A percentile compares a stretch with the other conserved stretches of the same genome.
Evolutionary conservation across 2,329 filamentous ascomycete genomes (phyloP).

Genomic region (Ophiognomonia clavigignenti-juglandacearum): DNA sequence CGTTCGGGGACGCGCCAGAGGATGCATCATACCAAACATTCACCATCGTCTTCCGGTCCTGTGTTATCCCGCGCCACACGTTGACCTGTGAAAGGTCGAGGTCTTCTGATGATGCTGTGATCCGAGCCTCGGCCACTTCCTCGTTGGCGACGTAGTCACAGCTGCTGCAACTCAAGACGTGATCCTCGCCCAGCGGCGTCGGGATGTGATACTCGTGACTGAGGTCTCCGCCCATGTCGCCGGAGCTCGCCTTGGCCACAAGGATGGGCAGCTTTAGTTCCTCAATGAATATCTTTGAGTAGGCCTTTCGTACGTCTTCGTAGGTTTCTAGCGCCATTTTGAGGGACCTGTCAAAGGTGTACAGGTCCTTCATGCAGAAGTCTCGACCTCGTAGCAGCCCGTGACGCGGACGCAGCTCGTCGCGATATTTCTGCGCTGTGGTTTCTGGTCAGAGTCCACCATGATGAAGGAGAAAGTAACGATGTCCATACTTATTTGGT

Average conservation of each 20-base stretch:
- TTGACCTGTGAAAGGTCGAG: constrained; percentile 3
- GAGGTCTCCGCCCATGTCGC: constrained; percentile 89
- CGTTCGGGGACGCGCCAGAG: constrained; percentile 22
- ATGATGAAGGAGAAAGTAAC: too few species aligned
- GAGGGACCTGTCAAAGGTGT: constrained; percentile 77
- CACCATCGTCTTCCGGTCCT: constrained; percentile 63
- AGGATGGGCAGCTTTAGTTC: constrained; percentile 80
- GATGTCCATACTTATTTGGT: constrained; percentile 71
- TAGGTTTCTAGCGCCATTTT: constrained; percentile 78
- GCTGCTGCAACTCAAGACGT: constrained; percentile 66
- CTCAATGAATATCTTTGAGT: constrained; percentile 66
- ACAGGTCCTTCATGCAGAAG: constrained; percentile 97
- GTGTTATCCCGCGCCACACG: constrained; percentile 59
- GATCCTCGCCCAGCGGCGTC: constrained; percentile 77
- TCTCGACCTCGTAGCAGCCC: constrained; percentile 84
- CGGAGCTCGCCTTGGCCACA: constrained; percentile 84
- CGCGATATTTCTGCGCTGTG: constrained; percentile 88
- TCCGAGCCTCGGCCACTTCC: constrained; percentile 61
- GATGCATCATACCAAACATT: constrained; percentile 56
- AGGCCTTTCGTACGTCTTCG: constrained; percentile 65
- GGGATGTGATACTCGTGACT: constrained; percentile 95
- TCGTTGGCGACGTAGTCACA: constrained; percentile 83
- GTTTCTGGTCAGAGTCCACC: background rate
- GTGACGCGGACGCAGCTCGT: constrained; percentile 83
- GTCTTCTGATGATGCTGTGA: background rate